phyloP scores from a whole-genome alignment of 495 filamentous ascomycete genomes.

The Xylaria acuta region DNA sequence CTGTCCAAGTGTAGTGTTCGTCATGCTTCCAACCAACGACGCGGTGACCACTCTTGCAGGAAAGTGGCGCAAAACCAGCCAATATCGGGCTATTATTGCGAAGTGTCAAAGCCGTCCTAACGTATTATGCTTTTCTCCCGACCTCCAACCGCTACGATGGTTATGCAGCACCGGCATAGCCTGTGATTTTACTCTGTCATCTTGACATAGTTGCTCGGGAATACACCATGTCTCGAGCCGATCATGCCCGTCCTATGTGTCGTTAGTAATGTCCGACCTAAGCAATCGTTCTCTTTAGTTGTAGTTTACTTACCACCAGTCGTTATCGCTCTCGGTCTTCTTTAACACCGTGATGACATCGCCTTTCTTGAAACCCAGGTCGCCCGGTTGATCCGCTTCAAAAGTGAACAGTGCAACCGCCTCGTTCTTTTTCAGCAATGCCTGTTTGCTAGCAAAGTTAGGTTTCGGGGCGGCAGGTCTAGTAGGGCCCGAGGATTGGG shows the following conservation, averaged over 20 bases:
- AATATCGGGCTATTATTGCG: neutral
- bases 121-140: neutral
- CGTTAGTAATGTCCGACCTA: slow-evolving; percentile 30
- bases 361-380: slow-evolving; percentile 95
- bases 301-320: slow-evolving; percentile 76
- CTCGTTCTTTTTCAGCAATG: slow-evolving; percentile 76
- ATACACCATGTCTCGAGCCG: slow-evolving; percentile 59
- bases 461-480: slow-evolving; percentile 90
- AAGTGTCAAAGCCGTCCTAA: neutral
- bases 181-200: slow-evolving; percentile 43
- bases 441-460: slow-evolving; percentile 71
- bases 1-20: neutral
- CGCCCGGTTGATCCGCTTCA: slow-evolving; percentile 90
- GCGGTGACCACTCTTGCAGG: neutral
- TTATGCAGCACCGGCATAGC: neutral
- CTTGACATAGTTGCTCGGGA: slow-evolving; percentile 64
- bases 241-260: slow-evolving; percentile 61
- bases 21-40: neutral
- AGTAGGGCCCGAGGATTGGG: slow-evolving; percentile 50
- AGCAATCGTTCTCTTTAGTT: neutral
- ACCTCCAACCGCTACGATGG: neutral
- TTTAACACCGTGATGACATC: slow-evolving; percentile 97
- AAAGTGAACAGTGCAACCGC: slow-evolving; percentile 91
- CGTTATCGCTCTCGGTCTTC: slow-evolving; percentile 87
- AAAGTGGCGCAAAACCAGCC: neutral